Conservation (phyloP, 257 asterid species). For the Nicotiana benthamiana region DNA sequence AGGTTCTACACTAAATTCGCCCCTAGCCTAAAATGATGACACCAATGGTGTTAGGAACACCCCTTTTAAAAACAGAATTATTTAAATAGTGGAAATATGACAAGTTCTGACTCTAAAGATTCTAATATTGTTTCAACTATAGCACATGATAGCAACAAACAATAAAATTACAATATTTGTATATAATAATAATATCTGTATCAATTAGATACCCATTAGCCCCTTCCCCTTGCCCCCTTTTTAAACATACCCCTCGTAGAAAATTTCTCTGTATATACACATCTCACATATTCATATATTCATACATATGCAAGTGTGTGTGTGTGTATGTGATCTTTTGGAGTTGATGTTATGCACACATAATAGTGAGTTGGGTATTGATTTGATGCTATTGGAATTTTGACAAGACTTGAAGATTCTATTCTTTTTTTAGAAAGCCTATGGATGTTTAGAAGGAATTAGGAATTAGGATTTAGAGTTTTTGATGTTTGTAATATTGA, state of each 20-base stretch:
- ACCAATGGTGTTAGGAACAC: background rate
- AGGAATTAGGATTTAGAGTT: background rate
- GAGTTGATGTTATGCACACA: background rate
- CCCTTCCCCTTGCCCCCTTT: background rate
- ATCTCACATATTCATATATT: background rate
- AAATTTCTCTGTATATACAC: background rate
- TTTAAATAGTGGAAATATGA: slow-evolving; percentile 41
- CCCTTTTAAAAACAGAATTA: background rate
- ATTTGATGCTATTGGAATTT: background rate
- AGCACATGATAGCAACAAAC: slow-evolving; percentile 34
- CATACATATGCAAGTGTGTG: background rate
- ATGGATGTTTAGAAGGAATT: background rate
- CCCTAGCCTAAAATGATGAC: background rate
- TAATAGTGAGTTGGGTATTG: background rate
- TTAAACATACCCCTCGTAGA: background rate
- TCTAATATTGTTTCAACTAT: slow-evolving; percentile 26
- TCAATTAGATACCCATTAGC: slow-evolving; percentile 9
- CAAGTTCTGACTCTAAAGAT: slow-evolving; percentile 15
- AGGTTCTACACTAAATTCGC: too few relatives aligned
- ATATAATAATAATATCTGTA: slow-evolving; percentile 9
- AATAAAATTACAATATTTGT: slow-evolving; percentile 12
- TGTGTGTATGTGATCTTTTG: slow-evolving; percentile 1
- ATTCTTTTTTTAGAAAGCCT: background rate
- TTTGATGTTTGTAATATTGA: background rate
- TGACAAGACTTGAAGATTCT: background rate